Percentiles rank a stretch among this genome's conserved stretches.
Evolutionary conservation across 1,284 basidiomycete genomes (phyloP).

Genomic region (Tremellales sp.): DNA sequence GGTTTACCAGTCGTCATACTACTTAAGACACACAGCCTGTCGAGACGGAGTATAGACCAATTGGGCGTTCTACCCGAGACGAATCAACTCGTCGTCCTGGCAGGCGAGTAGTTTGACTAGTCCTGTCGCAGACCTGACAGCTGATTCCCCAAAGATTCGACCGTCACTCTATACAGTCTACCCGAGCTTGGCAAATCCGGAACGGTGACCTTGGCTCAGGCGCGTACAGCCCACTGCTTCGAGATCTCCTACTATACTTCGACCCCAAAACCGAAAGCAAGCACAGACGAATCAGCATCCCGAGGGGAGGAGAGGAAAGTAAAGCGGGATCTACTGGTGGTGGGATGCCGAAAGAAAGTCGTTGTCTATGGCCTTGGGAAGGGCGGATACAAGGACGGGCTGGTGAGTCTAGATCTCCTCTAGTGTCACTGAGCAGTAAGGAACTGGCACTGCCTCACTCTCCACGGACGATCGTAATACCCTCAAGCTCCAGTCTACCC

Average conservation of each 20-base stretch:
- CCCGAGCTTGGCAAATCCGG: conserved; percentile 59
- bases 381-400: conserved; percentile 23
- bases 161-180: conserved; percentile 55
- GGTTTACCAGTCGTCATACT: conserved; percentile 50
- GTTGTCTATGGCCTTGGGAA: conserved; percentile 57
- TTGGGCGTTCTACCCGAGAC: conserved; percentile 77
- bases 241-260: conserved; percentile 50
- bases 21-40: conserved; percentile 65
- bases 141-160: conserved; percentile 32
- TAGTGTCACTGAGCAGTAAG: conserved; percentile 47
- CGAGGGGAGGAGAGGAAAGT: conserved; percentile 48
- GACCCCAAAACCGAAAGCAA: conserved; percentile 6
- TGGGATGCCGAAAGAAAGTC: conserved; percentile 81
- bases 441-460: conserved; percentile 80
- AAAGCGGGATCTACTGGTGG: conserved; percentile 63
- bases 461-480: conserved; percentile 55
- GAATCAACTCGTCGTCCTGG: conserved; percentile 73
- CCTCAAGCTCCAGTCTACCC: conserved; percentile 35
- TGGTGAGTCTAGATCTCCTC: conserved; percentile 9
- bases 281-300: conserved; percentile 4
- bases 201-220: conserved; percentile 63
- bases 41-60: conserved; percentile 73
- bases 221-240: conserved; percentile 76
- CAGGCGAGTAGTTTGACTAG: conserved; percentile 57
- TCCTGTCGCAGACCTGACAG: not conserved